A percentile compares a stretch with the other conserved stretches of the same genome.
Conservation (phyloP, 2,329 filamentous ascomycete genomes). For the Helminthosporium solani region DNA sequence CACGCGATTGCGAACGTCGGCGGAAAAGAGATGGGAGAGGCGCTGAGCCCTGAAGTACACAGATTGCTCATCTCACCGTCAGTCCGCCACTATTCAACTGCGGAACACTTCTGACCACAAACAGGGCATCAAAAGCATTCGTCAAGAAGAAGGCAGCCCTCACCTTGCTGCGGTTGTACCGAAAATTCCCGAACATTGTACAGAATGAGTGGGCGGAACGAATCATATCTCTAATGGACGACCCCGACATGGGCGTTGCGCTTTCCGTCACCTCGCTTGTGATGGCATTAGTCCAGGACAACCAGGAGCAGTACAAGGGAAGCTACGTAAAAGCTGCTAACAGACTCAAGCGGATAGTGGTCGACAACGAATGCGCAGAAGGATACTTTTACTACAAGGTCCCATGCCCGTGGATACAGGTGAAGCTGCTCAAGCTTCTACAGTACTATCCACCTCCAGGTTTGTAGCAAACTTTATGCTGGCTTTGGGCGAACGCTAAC, state of each 20-base stretch:
- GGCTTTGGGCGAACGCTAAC: conserved; percentile 2
- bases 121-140: conserved; percentile 83
- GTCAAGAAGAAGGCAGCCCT: conserved; percentile 99
- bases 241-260: conserved; percentile 88
- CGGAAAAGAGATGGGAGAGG: conserved; percentile 94
- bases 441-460: conserved; percentile 96
- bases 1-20: conserved; percentile 99
- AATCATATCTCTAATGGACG: conserved; percentile 98
- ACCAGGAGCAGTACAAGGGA: conserved; percentile 90
- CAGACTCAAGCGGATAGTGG: conserved; percentile 81
- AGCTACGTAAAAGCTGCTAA: conserved; percentile 93
- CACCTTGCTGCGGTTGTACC: conserved; percentile 87
- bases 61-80: conserved; percentile 91
- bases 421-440: conserved; percentile 85
- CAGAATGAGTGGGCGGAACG: conserved; percentile 97
- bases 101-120: conserved; percentile 20
- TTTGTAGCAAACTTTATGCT: conserved; percentile 41
- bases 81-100: conserved; percentile 38
- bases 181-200: conserved; percentile 90
- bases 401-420: conserved; percentile 97
- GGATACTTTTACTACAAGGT: conserved; percentile 99
- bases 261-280: conserved; percentile 94
- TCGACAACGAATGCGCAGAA: conserved; percentile 83
- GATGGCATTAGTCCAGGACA: conserved; percentile 91
- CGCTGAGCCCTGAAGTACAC: conserved; percentile 87